These are phyloP conservation scores for Agaricus bisporus DNA, from an alignment of 768 basidiomycete genomes.

Conservation along the genomic window DNA sequence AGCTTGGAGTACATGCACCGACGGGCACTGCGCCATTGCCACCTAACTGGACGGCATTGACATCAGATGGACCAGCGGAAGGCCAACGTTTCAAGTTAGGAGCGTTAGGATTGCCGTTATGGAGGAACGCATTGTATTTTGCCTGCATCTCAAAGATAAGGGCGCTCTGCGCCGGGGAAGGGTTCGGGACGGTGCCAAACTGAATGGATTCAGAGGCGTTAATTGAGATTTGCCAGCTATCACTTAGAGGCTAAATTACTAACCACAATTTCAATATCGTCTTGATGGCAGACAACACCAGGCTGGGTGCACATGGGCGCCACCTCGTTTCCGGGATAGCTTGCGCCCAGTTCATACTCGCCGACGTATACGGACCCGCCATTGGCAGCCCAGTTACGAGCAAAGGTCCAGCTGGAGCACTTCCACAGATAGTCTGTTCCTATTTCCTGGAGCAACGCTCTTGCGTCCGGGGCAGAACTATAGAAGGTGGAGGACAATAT, in stretches of 20 bases:
- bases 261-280: slow-evolving; percentile 77
- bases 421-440: slow-evolving; percentile 70
- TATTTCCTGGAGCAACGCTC: slow-evolving; percentile 48
- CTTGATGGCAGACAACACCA: slow-evolving; percentile 70
- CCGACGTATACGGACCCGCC: slow-evolving; percentile 69
- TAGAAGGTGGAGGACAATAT: slow-evolving; percentile 47
- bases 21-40: slow-evolving; percentile 43
- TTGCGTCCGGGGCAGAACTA: slow-evolving; percentile 37
- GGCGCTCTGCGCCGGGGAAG: slow-evolving; percentile 48
- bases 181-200: slow-evolving; percentile 54
- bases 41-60: slow-evolving; percentile 58
- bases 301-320: slow-evolving; percentile 49
- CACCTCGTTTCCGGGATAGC: slow-evolving; percentile 61
- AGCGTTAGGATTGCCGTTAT: slow-evolving; percentile 57
- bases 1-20: slow-evolving; percentile 56
- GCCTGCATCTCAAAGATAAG: slow-evolving; percentile 63
- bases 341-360: slow-evolving; percentile 55
- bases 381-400: slow-evolving; percentile 55
- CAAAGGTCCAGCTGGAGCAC: slow-evolving; percentile 68
- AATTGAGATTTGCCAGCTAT: not conserved
- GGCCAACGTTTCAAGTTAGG: slow-evolving; percentile 46
- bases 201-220: slow-evolving; percentile 14
- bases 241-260: slow-evolving; percentile 19
- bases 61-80: slow-evolving; percentile 41
- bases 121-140: slow-evolving; percentile 62